A percentile compares a stretch with the other conserved stretches of the same genome.
phyloP scores from a whole-genome alignment of 2,329 filamentous ascomycete genomes.

The Ambrosiella xylebori region DNA sequence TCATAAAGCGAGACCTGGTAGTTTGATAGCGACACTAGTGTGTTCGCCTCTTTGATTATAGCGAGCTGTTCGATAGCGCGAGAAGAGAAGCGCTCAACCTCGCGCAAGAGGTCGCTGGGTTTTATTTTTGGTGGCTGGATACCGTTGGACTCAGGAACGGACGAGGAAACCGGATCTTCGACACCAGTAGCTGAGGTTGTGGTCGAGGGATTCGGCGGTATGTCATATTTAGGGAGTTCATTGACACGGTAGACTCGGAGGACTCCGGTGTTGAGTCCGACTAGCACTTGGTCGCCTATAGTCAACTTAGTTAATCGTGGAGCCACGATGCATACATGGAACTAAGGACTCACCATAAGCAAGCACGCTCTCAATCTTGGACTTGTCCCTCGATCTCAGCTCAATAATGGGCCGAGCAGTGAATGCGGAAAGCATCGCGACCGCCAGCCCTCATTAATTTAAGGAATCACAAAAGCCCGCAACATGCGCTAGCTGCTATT shows the following conservation, averaged over 20 bases:
- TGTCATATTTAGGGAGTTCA: constrained; percentile 27
- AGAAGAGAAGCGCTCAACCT: constrained; percentile 85
- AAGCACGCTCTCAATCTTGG: constrained; percentile 88
- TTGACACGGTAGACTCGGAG: constrained; percentile 87
- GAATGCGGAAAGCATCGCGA: constrained; percentile 88
- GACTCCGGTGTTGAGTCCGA: constrained; percentile 77
- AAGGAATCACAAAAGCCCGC: constrained; percentile 15
- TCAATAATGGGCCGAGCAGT: constrained; percentile 92
- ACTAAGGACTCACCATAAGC: constrained; percentile 51
- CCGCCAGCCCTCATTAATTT: constrained; percentile 25
- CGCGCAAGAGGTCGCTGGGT: constrained; percentile 70
- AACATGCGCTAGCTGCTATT: constrained; percentile 13
- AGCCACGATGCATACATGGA: neutral
- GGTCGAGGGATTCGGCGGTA: neutral
- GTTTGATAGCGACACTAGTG: constrained; percentile 80
- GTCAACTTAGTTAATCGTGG: constrained; percentile 6
- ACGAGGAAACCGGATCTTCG: constrained; percentile 1
- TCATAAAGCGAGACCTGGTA: constrained; percentile 82
- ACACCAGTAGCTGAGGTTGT: neutral
- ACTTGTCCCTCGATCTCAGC: constrained; percentile 89
- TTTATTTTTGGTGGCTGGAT: constrained; percentile 20
- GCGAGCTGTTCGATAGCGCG: constrained; percentile 85
- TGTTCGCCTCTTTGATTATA: constrained; percentile 86
- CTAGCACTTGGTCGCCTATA: constrained; percentile 70
- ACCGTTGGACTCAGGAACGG: neutral